These are phyloP conservation scores for Cutaneotrichosporon cyanovorans DNA, from an alignment of 1,284 basidiomycete species.

Conservation along the genomic window DNA sequence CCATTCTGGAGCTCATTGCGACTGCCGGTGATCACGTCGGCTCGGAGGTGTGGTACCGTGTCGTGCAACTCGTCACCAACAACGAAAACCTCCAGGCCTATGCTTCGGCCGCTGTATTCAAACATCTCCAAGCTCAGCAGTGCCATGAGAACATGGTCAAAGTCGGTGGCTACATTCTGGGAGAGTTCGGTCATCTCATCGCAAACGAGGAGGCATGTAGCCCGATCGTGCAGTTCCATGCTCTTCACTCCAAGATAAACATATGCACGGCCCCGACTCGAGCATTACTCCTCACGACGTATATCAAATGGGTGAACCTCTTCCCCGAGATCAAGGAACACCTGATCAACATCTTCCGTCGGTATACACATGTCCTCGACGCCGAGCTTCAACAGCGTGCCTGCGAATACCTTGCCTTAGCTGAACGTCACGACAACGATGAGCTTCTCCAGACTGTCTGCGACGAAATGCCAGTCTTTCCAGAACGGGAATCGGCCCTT, in stretches of 20 bases:
- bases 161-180: conserved; percentile 94
- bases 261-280: conserved; percentile 88
- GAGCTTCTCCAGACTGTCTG: conserved; percentile 89
- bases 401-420: conserved; percentile 87
- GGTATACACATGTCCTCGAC: conserved; percentile 96
- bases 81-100: conserved; percentile 95
- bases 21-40: conserved; percentile 97
- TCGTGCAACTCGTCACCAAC: conserved; percentile 96
- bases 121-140: conserved; percentile 78
- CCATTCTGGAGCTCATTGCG: conserved; percentile 87
- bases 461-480: conserved; percentile 99
- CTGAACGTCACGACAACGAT: conserved; percentile 73
- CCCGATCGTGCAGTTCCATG: conserved; percentile 89
- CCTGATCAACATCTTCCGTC: conserved; percentile 88
- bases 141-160: conserved; percentile 96
- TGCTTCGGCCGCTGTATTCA: conserved; percentile 87
- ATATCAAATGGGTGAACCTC: conserved; percentile 91
- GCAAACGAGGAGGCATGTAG: conserved; percentile 90
- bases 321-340: conserved; percentile 98
- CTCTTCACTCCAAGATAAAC: conserved; percentile 90
- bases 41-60: conserved; percentile 98
- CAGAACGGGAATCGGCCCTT: conserved; percentile 84
- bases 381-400: conserved; percentile 96
- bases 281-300: conserved; percentile 87
- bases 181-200: conserved; percentile 88